phyloP scores from a whole-genome alignment of 805 yeast species.

The Ogataea haglerorum region DNA sequence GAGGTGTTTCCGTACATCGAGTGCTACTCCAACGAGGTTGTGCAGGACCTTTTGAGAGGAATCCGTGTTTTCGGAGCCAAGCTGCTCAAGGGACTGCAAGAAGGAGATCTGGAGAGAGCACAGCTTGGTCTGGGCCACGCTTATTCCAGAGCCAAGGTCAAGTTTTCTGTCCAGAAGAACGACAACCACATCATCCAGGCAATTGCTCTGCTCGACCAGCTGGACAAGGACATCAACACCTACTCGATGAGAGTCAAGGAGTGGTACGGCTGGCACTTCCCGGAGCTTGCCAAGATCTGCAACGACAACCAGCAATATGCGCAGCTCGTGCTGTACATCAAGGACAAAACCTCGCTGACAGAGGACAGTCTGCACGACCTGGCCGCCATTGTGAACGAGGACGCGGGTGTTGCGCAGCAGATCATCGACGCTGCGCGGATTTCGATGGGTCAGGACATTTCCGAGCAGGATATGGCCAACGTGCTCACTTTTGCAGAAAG shows the following conservation, averaged over 20 bases:
- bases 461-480: constrained; percentile 91
- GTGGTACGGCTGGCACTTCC: constrained; percentile 99
- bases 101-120: constrained; percentile 95
- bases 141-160: constrained; percentile 97
- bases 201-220: constrained; percentile 93
- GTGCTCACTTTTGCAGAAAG: constrained; percentile 89
- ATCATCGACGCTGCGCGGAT: constrained; percentile 93
- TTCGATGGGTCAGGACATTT: constrained; percentile 98
- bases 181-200: constrained; percentile 99
- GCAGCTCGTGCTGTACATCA: constrained; percentile 72
- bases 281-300: constrained; percentile 89
- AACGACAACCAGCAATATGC: constrained; percentile 88
- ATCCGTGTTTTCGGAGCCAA: constrained; percentile 87
- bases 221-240: constrained; percentile 97
- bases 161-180: constrained; percentile 97
- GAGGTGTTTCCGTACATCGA: constrained; percentile 86
- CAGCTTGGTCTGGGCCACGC: constrained; percentile 99
- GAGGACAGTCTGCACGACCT: constrained; percentile 85
- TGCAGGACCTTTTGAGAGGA: constrained; percentile 94
- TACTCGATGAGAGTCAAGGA: constrained; percentile 96
- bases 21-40: constrained; percentile 86
- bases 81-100: constrained; percentile 84
- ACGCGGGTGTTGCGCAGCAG: constrained; percentile 87
- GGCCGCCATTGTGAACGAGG: constrained; percentile 87
- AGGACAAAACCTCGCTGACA: constrained; percentile 79